A percentile compares a stretch with the other conserved stretches of the same genome.
Conservation (phyloP, 306 rosid genomes). For the Begonia peltatifolia region DNA sequence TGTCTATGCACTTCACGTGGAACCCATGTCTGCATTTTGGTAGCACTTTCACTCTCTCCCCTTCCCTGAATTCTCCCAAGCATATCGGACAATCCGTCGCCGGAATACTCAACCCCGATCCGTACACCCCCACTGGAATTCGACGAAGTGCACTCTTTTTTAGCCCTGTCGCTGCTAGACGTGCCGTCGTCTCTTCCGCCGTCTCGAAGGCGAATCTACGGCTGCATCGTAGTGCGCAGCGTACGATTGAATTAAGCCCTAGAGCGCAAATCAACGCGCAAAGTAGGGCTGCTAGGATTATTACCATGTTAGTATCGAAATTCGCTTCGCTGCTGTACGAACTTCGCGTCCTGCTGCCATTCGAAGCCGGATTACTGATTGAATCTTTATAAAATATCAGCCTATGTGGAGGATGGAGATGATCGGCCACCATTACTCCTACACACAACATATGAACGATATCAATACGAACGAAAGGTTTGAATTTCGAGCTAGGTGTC, state of each 20-base stretch:
- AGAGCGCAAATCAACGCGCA: conserved; percentile 62
- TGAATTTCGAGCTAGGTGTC: background rate
- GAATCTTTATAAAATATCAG: conserved; percentile 28
- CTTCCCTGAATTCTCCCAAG: conserved; percentile 42
- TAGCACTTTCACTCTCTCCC: conserved; percentile 50
- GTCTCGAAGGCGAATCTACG: conserved; percentile 30
- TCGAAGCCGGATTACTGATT: conserved; percentile 9
- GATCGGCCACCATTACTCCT: conserved; percentile 14
- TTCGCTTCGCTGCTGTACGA: conserved; percentile 31
- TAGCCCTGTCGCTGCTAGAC: conserved; percentile 49
- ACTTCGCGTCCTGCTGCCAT: conserved; percentile 18
- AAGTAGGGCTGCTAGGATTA: conserved; percentile 38
- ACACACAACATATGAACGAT: too few relatives aligned
- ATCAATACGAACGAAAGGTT: background rate
- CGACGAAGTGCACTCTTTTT: conserved; percentile 54
- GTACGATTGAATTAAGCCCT: conserved; percentile 54
- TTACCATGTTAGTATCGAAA: conserved; percentile 27
- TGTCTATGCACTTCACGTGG: conserved; percentile 65
- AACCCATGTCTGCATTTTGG: conserved; percentile 64
- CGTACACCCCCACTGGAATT: conserved; percentile 43
- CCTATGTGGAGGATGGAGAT: conserved; percentile 29
- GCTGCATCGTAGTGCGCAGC: conserved; percentile 50
- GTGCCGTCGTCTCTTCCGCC: conserved; percentile 31
- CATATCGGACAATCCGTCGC: conserved; percentile 52
- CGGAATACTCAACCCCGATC: conserved; percentile 15